phyloP scores from a whole-genome alignment of 2,329 filamentous ascomycete species.

The Pezicula carpinea region DNA sequence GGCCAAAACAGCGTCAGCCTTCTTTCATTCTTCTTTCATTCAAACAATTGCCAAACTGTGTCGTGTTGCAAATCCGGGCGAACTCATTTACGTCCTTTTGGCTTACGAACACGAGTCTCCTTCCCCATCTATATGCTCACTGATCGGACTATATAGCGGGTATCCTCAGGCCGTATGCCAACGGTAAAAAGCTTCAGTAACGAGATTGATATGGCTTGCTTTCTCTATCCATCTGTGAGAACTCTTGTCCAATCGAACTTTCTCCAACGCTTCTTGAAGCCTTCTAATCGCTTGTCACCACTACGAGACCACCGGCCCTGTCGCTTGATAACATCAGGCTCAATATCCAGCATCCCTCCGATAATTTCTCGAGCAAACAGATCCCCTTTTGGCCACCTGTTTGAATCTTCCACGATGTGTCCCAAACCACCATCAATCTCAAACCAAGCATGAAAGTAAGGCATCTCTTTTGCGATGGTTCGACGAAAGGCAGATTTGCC shows the following conservation, averaged over 20 bases:
- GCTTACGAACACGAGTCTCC: too few relatives aligned
- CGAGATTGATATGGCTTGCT: too few relatives aligned
- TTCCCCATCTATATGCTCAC: too few relatives aligned
- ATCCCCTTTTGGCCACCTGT: conserved; percentile 84
- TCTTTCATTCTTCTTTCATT: too few relatives aligned
- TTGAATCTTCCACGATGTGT: conserved; percentile 83
- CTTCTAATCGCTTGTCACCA: conserved; percentile 60
- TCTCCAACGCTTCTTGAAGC: conserved; percentile 79
- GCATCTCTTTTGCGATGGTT: conserved; percentile 88
- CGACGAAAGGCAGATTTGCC: conserved; percentile 79
- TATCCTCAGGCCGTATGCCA: too few relatives aligned
- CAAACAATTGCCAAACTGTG: too few relatives aligned
- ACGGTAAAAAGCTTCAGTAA: too few relatives aligned
- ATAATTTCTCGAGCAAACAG: conserved; percentile 89
- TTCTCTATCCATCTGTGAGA: conserved; percentile 31
- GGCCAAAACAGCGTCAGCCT: too few relatives aligned
- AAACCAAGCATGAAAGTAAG: conserved; percentile 98
- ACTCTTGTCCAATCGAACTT: conserved; percentile 86
- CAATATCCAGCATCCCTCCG: conserved; percentile 84
- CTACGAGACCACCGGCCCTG: conserved; percentile 78
- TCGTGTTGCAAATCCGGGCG: too few relatives aligned
- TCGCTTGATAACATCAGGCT: conserved; percentile 78
- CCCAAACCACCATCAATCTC: conserved; percentile 85
- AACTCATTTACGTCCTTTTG: too few relatives aligned
- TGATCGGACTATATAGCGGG: too few relatives aligned